These are phyloP conservation scores for Magnolia sinica DNA, from an alignment of 164 flowering plant species.

Conservation along the genomic window DNA sequence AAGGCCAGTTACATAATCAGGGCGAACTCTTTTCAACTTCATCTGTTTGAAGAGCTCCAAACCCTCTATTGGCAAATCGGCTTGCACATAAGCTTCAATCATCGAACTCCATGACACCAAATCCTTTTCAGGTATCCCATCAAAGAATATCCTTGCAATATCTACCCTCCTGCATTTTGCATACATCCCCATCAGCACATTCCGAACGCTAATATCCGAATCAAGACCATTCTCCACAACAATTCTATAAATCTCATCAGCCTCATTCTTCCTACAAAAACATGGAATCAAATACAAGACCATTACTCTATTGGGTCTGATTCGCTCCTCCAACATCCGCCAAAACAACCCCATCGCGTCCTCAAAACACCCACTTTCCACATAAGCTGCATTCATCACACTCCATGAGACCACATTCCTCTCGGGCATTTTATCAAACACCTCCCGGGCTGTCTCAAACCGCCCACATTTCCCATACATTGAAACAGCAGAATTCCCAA, in stretches of 20 bases:
- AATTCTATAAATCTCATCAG: constrained; percentile 19
- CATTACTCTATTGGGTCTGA: constrained; percentile 20
- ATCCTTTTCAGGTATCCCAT: constrained; percentile 20
- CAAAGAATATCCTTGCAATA: constrained; percentile 20
- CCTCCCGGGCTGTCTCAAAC: constrained; percentile 10
- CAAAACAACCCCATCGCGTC: constrained; percentile 27
- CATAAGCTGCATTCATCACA: constrained; percentile 30
- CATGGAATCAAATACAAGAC: constrained; percentile 30
- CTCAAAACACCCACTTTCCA: constrained; percentile 17
- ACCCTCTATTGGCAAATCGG: constrained; percentile 20
- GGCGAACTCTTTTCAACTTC: constrained; percentile 15
- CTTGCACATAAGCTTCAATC: constrained; percentile 29
- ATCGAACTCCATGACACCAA: constrained; percentile 35
- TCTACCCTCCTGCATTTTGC: constrained; percentile 29
- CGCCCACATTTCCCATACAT: constrained; percentile 35
- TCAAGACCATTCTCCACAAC: constrained; percentile 19
- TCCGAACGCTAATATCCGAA: constrained; percentile 22
- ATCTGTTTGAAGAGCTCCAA: constrained; percentile 24
- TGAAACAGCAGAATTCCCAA: constrained; percentile 26
- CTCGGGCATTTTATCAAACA: constrained; percentile 34
- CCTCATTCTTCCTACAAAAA: constrained; percentile 13
- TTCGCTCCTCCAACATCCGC: constrained; percentile 24
- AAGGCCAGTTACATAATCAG: constrained; percentile 29
- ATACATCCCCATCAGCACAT: constrained; percentile 31
- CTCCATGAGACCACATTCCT: constrained; percentile 35